A percentile compares a stretch with the other conserved stretches of the same genome.
These are phyloP conservation scores for Cryptosporidium meleagridis DNA, from an alignment of 169 alveolate genomes.

Conservation along the genomic window DNA sequence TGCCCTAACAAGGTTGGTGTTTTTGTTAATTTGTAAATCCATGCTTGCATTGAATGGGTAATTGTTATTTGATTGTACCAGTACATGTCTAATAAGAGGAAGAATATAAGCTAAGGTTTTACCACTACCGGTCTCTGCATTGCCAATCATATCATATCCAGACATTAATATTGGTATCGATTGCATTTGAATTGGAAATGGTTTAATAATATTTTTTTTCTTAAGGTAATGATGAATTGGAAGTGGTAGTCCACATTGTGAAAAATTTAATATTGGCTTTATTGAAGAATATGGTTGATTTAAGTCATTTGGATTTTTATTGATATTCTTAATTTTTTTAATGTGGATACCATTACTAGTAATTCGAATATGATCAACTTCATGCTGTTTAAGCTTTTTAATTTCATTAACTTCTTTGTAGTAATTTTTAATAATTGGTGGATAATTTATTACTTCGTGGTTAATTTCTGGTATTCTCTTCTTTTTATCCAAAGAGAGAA, in stretches of 20 bases:
- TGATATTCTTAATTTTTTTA: slow-evolving; percentile 86
- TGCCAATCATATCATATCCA: slow-evolving; percentile 97
- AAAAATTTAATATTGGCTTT: slow-evolving; percentile 94
- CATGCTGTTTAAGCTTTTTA: slow-evolving; percentile 88
- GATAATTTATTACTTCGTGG: slow-evolving; percentile 86
- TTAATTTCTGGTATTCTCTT: slow-evolving; percentile 81
- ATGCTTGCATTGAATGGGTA: slow-evolving; percentile 8
- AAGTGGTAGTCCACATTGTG: slow-evolving; percentile 97
- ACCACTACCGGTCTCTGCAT: slow-evolving; percentile 99
- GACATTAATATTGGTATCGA: slow-evolving; percentile 93
- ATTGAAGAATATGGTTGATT: slow-evolving; percentile 81
- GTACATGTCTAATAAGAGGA: slow-evolving; percentile 95
- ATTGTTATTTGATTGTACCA: slow-evolving; percentile 83
- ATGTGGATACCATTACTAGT: slow-evolving; percentile 87
- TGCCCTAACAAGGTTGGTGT: slow-evolving; percentile 53
- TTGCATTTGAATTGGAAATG: slow-evolving; percentile 98
- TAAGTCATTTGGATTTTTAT: slow-evolving; percentile 86
- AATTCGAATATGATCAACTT: slow-evolving; percentile 89
- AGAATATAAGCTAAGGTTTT: slow-evolving; percentile 97
- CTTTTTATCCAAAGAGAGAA: slow-evolving; percentile 14
- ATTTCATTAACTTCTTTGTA: slow-evolving; percentile 89
- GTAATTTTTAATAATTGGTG: slow-evolving; percentile 87
- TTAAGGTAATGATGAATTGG: slow-evolving; percentile 90
- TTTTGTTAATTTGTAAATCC: not conserved
- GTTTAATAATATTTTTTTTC: slow-evolving; percentile 90